Percentiles rank a stretch among this genome's conserved stretches.
Conservation (phyloP, 2,329 filamentous ascomycete genomes). For the Ploettnerulaceae sp. region DNA sequence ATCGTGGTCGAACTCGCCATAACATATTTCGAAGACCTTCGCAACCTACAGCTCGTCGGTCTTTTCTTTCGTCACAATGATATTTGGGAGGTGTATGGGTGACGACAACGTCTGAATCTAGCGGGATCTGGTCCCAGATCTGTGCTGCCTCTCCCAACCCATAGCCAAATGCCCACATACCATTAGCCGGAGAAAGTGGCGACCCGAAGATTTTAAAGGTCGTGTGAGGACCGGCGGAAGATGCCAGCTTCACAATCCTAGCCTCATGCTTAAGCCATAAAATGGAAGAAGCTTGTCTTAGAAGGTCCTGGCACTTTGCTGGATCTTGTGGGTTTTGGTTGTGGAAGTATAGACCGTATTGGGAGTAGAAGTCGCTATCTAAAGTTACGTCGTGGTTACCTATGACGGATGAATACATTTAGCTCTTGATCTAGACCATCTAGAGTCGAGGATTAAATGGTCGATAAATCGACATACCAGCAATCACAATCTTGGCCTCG, state of each 20-base stretch:
- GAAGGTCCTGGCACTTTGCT: conserved; percentile 47
- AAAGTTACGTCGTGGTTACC: conserved; percentile 74
- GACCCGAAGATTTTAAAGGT: conserved; percentile 66
- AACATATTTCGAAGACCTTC: conserved; percentile 52
- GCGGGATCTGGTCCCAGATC: conserved; percentile 59
- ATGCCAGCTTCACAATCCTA: conserved; percentile 48
- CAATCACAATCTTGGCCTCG: conserved; percentile 65
- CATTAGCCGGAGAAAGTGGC: conserved; percentile 54
- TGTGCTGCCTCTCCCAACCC: conserved; percentile 34
- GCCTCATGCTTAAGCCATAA: conserved; percentile 61
- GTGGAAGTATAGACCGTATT: conserved; percentile 50
- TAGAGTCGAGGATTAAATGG: background rate
- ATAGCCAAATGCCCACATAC: conserved; percentile 67
- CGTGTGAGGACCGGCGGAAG: conserved; percentile 51
- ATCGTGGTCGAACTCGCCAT: conserved; percentile 55
- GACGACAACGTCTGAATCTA: conserved; percentile 59
- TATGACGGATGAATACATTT: conserved; percentile 32
- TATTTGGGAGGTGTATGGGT: conserved; percentile 64
- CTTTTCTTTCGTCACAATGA: conserved; percentile 50
- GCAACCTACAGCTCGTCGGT: conserved; percentile 49
- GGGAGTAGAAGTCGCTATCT: conserved; percentile 55
- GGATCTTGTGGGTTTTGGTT: conserved; percentile 51
- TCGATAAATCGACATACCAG: conserved; percentile 43
- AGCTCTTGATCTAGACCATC: background rate
- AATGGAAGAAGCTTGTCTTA: conserved; percentile 43